Evolutionary conservation across 129 eudicot species (phyloP).

Genomic region (Sambucus nigra): DNA sequence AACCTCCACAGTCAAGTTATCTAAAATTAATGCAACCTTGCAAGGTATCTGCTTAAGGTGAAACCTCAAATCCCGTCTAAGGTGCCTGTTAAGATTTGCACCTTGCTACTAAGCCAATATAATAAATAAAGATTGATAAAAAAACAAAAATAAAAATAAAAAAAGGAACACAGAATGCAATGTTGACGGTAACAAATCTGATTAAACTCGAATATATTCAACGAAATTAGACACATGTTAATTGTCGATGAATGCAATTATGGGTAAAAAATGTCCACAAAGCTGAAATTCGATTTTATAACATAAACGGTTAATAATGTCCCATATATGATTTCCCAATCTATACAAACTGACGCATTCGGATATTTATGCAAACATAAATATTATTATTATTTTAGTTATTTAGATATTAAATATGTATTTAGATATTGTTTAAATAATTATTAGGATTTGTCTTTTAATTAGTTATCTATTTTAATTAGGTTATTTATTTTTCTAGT

Average conservation of each 20-base stretch:
- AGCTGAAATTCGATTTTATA: not conserved
- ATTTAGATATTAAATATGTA: too few relatives aligned
- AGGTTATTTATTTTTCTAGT: too few relatives aligned
- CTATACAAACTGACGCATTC: too few relatives aligned
- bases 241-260: not conserved
- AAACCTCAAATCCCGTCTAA: slow-evolving; percentile 44
- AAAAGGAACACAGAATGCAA: not conserved
- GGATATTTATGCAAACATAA: too few relatives aligned
- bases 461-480: too few relatives aligned
- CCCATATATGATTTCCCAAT: too few relatives aligned
- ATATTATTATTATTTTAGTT: too few relatives aligned
- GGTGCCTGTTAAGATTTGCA: slow-evolving; percentile 36
- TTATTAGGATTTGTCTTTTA: too few relatives aligned
- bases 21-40: slow-evolving; percentile 54
- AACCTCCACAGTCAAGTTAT: slow-evolving; percentile 29
- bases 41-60: slow-evolving; percentile 56
- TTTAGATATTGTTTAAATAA: too few relatives aligned
- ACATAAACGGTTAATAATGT: not conserved
- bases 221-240: not conserved
- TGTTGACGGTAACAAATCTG: not conserved
- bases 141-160: not conserved
- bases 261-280: too few relatives aligned
- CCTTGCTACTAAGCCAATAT: not conserved
- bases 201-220: not conserved
- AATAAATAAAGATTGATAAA: not conserved